phyloP scores from a whole-genome alignment of 2,329 filamentous ascomycete species.

The Arthroderma uncinatum region DNA sequence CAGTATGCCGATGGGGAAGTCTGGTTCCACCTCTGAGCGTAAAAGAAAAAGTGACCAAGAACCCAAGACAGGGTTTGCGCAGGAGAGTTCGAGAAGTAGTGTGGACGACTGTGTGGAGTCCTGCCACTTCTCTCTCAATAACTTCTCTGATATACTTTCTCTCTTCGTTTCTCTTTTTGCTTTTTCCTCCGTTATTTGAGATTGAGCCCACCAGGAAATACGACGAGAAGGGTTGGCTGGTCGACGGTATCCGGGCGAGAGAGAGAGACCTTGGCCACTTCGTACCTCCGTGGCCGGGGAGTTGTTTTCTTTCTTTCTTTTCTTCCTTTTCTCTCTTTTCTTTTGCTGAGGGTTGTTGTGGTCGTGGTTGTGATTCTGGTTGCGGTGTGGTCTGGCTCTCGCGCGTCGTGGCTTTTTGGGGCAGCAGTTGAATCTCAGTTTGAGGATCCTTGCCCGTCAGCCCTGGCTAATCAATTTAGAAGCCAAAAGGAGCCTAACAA shows the following conservation, averaged over 20 bases:
- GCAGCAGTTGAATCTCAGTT: constrained; percentile 1
- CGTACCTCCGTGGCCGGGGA: neutral
- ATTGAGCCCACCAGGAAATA: neutral
- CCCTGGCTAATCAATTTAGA: constrained; percentile 4
- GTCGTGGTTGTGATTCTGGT: neutral
- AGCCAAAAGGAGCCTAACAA: constrained; percentile 6
- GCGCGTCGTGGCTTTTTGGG: neutral
- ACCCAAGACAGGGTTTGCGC: constrained; percentile 1
- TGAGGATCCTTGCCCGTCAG: constrained; percentile 2
- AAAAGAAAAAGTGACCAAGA: constrained; percentile 1
- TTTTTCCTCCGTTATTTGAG: constrained; percentile 1
- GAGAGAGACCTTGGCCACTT: neutral
- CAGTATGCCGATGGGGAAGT: constrained; percentile 4
- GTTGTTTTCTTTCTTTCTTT: neutral
- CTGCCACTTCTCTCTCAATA: constrained; percentile 4
- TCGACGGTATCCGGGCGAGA: neutral
- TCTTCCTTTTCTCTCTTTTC: neutral
- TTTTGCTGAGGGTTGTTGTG: neutral
- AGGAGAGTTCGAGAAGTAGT: constrained; percentile 1
- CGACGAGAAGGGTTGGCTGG: neutral
- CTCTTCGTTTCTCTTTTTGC: neutral
- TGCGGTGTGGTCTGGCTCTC: neutral
- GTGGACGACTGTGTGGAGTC: constrained; percentile 3
- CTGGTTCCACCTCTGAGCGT: neutral
- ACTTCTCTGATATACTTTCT: constrained; percentile 4